A percentile compares a stretch with the other conserved stretches of the same genome.
Conservation (phyloP, 2,329 filamentous ascomycete genomes). For the Paracoccidioides lutzii region DNA sequence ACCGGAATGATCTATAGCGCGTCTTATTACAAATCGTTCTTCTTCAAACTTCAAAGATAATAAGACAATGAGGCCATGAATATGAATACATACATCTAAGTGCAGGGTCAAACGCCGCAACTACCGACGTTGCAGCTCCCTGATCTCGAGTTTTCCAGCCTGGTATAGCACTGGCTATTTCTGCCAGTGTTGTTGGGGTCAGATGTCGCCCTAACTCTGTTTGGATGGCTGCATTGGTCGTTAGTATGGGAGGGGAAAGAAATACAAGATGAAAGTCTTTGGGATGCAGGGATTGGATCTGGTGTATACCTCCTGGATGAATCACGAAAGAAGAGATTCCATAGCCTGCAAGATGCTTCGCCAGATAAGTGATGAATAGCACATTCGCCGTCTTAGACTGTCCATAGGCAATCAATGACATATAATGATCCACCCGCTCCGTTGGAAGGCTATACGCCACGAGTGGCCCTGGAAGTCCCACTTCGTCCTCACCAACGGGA, state of each 20-base stretch:
- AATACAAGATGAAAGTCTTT: not conserved
- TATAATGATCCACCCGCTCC: not conserved
- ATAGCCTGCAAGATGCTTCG: conserved; percentile 15
- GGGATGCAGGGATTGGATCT: no score
- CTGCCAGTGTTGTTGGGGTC: not conserved
- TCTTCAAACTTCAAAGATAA: not conserved
- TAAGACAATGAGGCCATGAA: conserved; percentile 2
- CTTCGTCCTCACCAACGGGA: not conserved
- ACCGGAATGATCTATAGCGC: conserved; percentile 5
- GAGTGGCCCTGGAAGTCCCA: not conserved
- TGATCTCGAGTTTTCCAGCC: conserved; percentile 25
- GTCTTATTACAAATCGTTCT: no score
- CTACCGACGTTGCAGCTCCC: conserved; percentile 29
- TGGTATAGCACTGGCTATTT: not conserved
- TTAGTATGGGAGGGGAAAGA: not conserved
- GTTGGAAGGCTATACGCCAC: not conserved
- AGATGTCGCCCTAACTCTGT: conserved; percentile 1
- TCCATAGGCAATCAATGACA: conserved; percentile 23
- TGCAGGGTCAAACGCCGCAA: conserved; percentile 31
- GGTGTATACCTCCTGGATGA: conserved; percentile 21
- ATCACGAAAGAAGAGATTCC: conserved; percentile 24
- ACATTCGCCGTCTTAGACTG: conserved; percentile 32
- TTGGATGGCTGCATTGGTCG: not conserved
- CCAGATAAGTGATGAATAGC: conserved; percentile 26
- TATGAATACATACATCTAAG: conserved; percentile 15